Evolutionary conservation across 2,329 filamentous ascomycete genomes (phyloP), one percentile per base, ranked within the genome.

Genomic region (Elsinoe fawcettii): DNA sequence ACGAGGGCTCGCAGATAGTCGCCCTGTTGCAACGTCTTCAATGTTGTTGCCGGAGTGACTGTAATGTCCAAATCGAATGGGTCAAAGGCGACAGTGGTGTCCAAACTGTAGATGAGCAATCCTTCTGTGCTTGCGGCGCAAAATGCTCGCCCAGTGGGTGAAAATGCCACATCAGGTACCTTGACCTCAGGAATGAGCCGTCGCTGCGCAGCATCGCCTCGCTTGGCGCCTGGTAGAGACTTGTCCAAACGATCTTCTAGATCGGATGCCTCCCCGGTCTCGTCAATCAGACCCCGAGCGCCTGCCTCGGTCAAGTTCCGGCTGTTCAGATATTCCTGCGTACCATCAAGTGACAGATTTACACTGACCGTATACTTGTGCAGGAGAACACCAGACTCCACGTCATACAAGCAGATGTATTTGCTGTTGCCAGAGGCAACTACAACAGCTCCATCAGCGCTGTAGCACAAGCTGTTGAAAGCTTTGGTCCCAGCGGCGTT

Each of bases 391-490:
- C 93, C 90, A 0, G 92, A 95, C 58, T 85, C 84, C 30, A 95
- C 89, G n/a, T 95, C 92, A 73, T 99, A 99, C 58, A 99, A 73
- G 69, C 93, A 97, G 55, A 99, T 96, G 71, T 95, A 96, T 75
- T 99, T 99, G 84, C 90, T 96, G 77, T 93, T 96, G 30, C 93
- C 93, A 49, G 84, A 91, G 0, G 92, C 93, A 39, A 99, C 77
- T 9, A 99, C 78, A 65, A 93, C 96, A 61, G 84, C 88, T 11
- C 93, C 93, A 68, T 99, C 93, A 1, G 89, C 87, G 69, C 90
- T 96, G 74, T 97, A 99, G 56, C 82, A 83, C 63, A 99, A 88
- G 5, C 87, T 87, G 66, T 82, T 86, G 75, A 96, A 99, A 63
- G 84, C 87, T 70, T 99, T 99, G 41, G 89, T 96, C 36, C 90